Conservation (phyloP, 2,329 filamentous ascomycete species). For the Penicillium glabrum region DNA sequence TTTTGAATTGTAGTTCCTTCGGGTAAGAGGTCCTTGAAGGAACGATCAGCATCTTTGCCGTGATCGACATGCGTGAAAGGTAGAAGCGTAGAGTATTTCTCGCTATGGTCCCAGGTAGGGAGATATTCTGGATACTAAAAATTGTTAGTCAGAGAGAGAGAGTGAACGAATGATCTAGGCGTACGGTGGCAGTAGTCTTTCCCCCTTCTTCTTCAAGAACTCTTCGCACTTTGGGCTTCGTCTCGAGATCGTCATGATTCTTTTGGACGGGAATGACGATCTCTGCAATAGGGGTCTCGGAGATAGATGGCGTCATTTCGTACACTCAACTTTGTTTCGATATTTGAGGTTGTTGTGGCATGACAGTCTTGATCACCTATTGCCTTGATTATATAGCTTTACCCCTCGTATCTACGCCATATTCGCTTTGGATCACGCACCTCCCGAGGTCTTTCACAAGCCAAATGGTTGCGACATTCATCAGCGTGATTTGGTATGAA, state of each 20-base stretch:
- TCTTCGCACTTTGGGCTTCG: slow-evolving; percentile 17
- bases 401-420: neutral
- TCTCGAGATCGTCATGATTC: neutral
- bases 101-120: slow-evolving; percentile 22
- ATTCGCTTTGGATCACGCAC: neutral
- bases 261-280: slow-evolving; percentile 15
- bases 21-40: slow-evolving; percentile 43
- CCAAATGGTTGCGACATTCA: neutral
- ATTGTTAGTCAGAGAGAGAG: neutral
- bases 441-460: neutral
- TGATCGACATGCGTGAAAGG: slow-evolving; percentile 44
- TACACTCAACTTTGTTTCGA: neutral
- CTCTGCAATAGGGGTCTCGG: slow-evolving; percentile 7
- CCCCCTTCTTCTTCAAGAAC: slow-evolving; percentile 25
- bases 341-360: too few relatives aligned
- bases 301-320: slow-evolving; percentile 21
- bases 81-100: slow-evolving; percentile 40
- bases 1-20: slow-evolving; percentile 24
- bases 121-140: slow-evolving; percentile 28
- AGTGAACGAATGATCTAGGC: neutral
- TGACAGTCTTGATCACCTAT: neutral
- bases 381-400: neutral
- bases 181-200: slow-evolving; percentile 24
- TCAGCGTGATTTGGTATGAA: neutral
- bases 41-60: slow-evolving; percentile 43